Evolutionary conservation across 805 yeast species (phyloP).

Genomic region (Dipodascus albidus): DNA sequence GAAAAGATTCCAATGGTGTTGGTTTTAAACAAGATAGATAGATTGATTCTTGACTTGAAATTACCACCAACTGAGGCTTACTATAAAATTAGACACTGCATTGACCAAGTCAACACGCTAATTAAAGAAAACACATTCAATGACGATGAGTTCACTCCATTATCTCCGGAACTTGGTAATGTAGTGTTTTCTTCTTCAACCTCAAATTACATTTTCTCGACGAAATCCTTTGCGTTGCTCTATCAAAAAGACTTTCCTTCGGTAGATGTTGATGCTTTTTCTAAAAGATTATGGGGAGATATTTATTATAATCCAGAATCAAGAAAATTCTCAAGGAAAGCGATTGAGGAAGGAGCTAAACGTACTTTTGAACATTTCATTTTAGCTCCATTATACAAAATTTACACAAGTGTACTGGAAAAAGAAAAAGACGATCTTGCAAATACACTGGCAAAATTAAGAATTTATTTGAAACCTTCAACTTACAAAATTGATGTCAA

Average conservation of each 20-base stretch:
- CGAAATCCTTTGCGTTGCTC: conserved; percentile 53
- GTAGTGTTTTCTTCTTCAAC: conserved; percentile 66
- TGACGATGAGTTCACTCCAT: conserved; percentile 15
- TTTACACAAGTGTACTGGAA: conserved; percentile 49
- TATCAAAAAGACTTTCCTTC: conserved; percentile 26
- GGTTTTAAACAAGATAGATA: conserved; percentile 71
- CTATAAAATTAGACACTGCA: conserved; percentile 46
- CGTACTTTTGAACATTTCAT: conserved; percentile 53
- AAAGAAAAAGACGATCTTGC: conserved; percentile 35
- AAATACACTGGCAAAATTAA: conserved; percentile 35
- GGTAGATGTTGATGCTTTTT: conserved; percentile 32
- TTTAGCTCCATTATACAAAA: conserved; percentile 70
- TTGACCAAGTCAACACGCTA: conserved; percentile 54
- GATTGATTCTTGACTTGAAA: conserved; percentile 69
- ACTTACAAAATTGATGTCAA: conserved; percentile 40
- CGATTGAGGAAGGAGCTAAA: conserved; percentile 19
- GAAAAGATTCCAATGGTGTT: conserved; percentile 43
- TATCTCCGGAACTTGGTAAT: conserved; percentile 56
- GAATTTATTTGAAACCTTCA: conserved; percentile 29
- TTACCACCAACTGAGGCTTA: conserved; percentile 67
- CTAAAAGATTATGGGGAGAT: conserved; percentile 68
- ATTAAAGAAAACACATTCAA: conserved; percentile 25
- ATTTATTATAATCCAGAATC: conserved; percentile 35
- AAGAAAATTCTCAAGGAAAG: conserved; percentile 34
- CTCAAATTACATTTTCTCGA: conserved; percentile 52